Evolutionary conservation across 1,139 yeast species (phyloP).

Genomic region (Taiozyma sp.): DNA sequence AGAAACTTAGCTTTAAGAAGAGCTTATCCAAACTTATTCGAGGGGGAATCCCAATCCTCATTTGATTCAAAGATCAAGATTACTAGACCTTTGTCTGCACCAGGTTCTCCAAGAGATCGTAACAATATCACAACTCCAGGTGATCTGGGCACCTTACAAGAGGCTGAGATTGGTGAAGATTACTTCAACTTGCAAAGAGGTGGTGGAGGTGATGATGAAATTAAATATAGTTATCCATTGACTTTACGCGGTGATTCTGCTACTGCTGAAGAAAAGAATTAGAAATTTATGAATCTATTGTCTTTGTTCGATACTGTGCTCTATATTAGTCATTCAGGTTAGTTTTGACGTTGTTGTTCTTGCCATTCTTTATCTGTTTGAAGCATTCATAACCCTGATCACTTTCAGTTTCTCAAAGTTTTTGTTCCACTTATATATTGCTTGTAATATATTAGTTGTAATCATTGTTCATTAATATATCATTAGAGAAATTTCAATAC

Average conservation of each 20-base stretch:
- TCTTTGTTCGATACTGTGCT: neutral
- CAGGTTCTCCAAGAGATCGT: conserved; percentile 85
- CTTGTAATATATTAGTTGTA: neutral
- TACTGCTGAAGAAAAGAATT: conserved; percentile 27
- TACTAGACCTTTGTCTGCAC: conserved; percentile 89
- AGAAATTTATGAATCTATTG: neutral
- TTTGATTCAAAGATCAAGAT: conserved; percentile 51
- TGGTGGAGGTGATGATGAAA: conserved; percentile 32
- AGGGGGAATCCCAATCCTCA: conserved; percentile 30
- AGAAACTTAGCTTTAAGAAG: conserved; percentile 87
- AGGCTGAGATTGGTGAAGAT: conserved; percentile 79
- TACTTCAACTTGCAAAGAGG: conserved; percentile 74
- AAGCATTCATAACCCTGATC: neutral
- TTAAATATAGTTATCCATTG: conserved; percentile 30
- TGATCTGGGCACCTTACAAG: conserved; percentile 94
- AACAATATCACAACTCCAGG: conserved; percentile 91
- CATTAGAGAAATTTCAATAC: no score
- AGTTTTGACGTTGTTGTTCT: neutral
- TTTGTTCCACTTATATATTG: neutral
- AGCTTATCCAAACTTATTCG: conserved; percentile 88
- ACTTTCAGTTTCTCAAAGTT: neutral
- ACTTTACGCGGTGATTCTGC: conserved; percentile 37
- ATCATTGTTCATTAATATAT: neutral
- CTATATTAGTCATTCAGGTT: neutral
- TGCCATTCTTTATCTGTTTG: neutral